A percentile compares a stretch with the other conserved stretches of the same genome.
Evolutionary conservation across 345 rosid genomes (phyloP).

Genomic region (Corymbia maculata): DNA sequence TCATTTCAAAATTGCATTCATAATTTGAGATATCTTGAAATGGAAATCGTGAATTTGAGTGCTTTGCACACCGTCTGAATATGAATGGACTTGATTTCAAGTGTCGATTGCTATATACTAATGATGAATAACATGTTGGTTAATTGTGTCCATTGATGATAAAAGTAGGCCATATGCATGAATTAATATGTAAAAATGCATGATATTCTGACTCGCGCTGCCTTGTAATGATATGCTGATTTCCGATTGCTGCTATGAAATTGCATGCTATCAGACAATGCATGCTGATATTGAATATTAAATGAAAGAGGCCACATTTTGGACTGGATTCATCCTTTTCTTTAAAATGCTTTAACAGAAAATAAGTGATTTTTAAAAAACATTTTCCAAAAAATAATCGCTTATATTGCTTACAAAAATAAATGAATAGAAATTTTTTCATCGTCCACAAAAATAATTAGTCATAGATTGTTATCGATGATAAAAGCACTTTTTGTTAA

Average conservation of each 20-base stretch:
- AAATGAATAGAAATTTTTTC: too few relatives aligned
- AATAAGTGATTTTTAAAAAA: too few relatives aligned
- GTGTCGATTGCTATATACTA: not conserved
- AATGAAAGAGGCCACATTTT: not conserved
- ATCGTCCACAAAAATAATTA: too few relatives aligned
- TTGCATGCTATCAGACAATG: not conserved
- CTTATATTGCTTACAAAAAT: too few relatives aligned
- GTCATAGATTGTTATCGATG: too few relatives aligned
- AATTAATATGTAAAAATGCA: not conserved
- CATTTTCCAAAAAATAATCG: too few relatives aligned
- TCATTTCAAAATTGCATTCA: not conserved
- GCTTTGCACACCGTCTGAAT: accelerated
- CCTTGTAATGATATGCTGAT: not conserved
- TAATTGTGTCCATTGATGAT: not conserved
- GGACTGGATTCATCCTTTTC: not conserved
- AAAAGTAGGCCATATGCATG: not conserved
- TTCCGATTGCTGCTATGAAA: not conserved
- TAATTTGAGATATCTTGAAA: not conserved
- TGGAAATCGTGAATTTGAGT: not conserved
- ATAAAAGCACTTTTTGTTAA: too few relatives aligned
- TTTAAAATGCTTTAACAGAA: too few relatives aligned
- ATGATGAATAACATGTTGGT: not conserved
- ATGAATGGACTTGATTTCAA: not conserved
- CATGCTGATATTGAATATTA: not conserved
- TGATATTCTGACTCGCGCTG: not conserved